Conservation (phyloP, 495 filamentous ascomycete species). For the Neurospora cerealis region DNA sequence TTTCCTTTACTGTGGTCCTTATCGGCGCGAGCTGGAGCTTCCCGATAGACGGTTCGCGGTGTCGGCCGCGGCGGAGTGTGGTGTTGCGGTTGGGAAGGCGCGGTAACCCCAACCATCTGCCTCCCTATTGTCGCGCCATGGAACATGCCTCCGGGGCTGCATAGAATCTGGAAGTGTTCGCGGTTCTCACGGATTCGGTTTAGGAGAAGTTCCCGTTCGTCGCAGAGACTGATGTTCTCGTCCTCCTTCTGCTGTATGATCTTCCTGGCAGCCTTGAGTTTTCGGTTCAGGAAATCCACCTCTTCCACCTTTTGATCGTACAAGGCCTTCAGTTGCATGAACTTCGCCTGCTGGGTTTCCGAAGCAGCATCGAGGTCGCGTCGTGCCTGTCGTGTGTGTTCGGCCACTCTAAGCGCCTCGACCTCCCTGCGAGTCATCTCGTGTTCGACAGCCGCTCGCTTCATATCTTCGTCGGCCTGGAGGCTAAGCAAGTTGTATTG, state of each 20-base stretch:
- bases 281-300: slow-evolving; percentile 51
- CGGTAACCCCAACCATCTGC: slow-evolving; percentile 29
- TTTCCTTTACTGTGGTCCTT: slow-evolving; percentile 31
- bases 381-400: slow-evolving; percentile 39
- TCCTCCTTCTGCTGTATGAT: slow-evolving; percentile 59
- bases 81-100: slow-evolving; percentile 36
- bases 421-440: slow-evolving; percentile 88
- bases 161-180: slow-evolving; percentile 64
- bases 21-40: slow-evolving; percentile 26
- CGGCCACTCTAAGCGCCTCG: slow-evolving; percentile 64
- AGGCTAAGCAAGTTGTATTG: slow-evolving; percentile 82
- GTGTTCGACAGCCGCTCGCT: slow-evolving; percentile 84
- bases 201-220: slow-evolving; percentile 66
- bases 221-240: slow-evolving; percentile 50
- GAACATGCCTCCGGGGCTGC: slow-evolving; percentile 45
- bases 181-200: slow-evolving; percentile 81
- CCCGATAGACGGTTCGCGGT: slow-evolving; percentile 28
- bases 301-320: slow-evolving; percentile 54
- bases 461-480: slow-evolving; percentile 75
- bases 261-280: slow-evolving; percentile 63
- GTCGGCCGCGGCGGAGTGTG: slow-evolving; percentile 39
- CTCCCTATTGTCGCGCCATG: slow-evolving; percentile 21
- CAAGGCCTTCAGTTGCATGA: slow-evolving; percentile 34
- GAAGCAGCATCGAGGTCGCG: slow-evolving; percentile 30
- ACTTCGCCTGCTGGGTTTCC: slow-evolving; percentile 34